These are phyloP conservation scores for Macadamia integrifolia DNA, from an alignment of 164 flowering plant species.

Conservation along the genomic window DNA sequence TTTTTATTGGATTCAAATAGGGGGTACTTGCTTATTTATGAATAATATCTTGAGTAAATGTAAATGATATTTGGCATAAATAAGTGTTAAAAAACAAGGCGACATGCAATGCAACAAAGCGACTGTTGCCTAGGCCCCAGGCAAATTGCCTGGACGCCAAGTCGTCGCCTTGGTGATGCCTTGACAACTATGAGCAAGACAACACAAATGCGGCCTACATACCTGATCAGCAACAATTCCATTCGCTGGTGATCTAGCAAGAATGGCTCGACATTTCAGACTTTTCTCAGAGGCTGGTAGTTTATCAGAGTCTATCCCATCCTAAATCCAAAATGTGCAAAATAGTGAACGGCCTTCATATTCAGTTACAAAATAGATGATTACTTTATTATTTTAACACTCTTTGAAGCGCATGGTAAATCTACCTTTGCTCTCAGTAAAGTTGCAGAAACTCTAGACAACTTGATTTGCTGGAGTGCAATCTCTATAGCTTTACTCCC, in stretches of 20 bases:
- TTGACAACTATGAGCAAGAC: too few species aligned
- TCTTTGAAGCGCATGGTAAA: constrained; percentile 1
- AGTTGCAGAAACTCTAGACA: constrained; percentile 39
- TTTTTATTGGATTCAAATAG: too few species aligned
- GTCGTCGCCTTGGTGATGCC: too few species aligned
- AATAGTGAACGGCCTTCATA: not conserved
- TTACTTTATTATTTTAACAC: not conserved
- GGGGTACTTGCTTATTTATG: too few species aligned
- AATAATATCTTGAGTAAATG: too few species aligned
- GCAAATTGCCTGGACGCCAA: too few species aligned
- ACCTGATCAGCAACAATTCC: constrained; percentile 88
- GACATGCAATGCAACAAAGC: too few species aligned
- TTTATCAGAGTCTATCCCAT: constrained; percentile 62
- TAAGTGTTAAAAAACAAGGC: too few species aligned
- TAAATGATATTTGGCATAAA: too few species aligned
- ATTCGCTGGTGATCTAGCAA: constrained; percentile 64
- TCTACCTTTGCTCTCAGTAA: constrained; percentile 61
- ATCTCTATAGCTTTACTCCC: constrained; percentile 91
- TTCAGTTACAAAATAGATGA: not conserved
- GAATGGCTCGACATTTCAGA: constrained; percentile 66
- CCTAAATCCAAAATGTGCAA: constrained; percentile 39
- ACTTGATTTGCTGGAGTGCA: constrained; percentile 65
- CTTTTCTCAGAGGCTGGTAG: constrained; percentile 60
- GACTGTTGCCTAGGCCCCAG: too few species aligned
- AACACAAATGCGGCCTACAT: not conserved